Evolutionary conservation across 139 green algal genomes (phyloP).

Genomic region (Chlorella sorokiniana): DNA sequence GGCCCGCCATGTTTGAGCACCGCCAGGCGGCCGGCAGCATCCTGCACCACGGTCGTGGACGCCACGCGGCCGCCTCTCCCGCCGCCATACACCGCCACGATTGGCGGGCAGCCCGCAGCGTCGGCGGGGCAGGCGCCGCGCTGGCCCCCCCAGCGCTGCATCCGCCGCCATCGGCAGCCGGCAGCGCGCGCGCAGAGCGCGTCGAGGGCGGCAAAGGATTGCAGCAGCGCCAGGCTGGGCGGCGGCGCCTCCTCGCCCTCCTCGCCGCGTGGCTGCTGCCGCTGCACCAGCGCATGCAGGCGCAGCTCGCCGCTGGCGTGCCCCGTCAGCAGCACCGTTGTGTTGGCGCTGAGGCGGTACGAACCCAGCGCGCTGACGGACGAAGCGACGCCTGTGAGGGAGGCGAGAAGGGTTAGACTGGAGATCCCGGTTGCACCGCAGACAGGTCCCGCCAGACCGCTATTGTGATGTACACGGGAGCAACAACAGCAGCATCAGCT

Average conservation of each 20-base stretch:
- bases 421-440: background rate
- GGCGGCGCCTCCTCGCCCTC: background rate
- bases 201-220: background rate
- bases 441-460: too few relatives aligned
- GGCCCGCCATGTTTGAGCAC: slow-evolving; percentile 16
- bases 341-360: slow-evolving; percentile 27
- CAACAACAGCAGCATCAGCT: background rate
- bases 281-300: slow-evolving; percentile 17
- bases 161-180: background rate
- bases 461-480: too few relatives aligned
- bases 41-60: background rate
- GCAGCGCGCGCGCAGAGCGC: slow-evolving; percentile 10
- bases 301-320: slow-evolving; percentile 50
- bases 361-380: slow-evolving; percentile 41
- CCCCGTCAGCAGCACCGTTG: slow-evolving; percentile 47
- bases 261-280: background rate
- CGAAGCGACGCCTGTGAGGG: slow-evolving; percentile 24
- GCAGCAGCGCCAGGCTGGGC: background rate
- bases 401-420: background rate
- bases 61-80: slow-evolving; percentile 2
- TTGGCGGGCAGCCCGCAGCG: background rate
- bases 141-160: background rate
- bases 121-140: background rate
- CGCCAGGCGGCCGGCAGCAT: slow-evolving; percentile 4
- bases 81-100: background rate